Percentiles rank a stretch among this genome's conserved stretches.
Evolutionary conservation across 2,329 filamentous ascomycete genomes (phyloP).

Genomic region (Ophidiomyces ophidiicola): DNA sequence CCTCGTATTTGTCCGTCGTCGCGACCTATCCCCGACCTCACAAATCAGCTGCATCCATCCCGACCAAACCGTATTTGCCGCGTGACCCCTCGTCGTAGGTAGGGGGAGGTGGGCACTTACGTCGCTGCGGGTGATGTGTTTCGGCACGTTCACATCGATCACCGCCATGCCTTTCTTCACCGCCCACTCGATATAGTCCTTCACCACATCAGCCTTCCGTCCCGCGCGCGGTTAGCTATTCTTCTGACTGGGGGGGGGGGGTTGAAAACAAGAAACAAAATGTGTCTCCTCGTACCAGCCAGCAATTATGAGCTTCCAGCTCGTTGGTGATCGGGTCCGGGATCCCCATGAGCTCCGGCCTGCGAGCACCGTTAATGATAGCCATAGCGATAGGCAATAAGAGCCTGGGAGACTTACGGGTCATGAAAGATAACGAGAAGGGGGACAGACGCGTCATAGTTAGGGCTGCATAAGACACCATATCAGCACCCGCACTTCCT

Average conservation of each 20-base stretch:
- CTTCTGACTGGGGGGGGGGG: constrained; percentile 7
- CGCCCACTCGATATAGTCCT: constrained; percentile 76
- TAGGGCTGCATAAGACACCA: constrained; percentile 38
- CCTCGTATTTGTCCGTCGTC: constrained; percentile 29
- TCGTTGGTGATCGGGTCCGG: constrained; percentile 58
- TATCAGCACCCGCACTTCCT: not conserved
- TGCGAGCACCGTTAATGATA: constrained; percentile 22
- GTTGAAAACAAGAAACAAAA: not conserved
- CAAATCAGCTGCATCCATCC: constrained; percentile 16
- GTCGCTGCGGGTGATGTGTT: constrained; percentile 54
- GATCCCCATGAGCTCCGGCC: constrained; percentile 58
- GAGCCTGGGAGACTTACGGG: constrained; percentile 45
- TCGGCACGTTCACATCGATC: constrained; percentile 84
- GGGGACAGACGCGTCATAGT: constrained; percentile 53
- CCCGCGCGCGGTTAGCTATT: constrained; percentile 15
- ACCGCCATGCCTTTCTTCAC: constrained; percentile 63
- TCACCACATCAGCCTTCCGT: constrained; percentile 64
- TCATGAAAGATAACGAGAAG: constrained; percentile 84
- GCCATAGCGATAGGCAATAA: no score
- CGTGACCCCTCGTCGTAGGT: no score
- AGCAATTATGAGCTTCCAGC: constrained; percentile 72
- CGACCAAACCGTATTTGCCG: not conserved
- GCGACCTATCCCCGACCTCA: not conserved
- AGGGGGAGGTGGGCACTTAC: no score
- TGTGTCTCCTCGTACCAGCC: constrained; percentile 53